Evolutionary conservation across 805 yeast species (phyloP).

Genomic region (Huiozyma sinensis): DNA sequence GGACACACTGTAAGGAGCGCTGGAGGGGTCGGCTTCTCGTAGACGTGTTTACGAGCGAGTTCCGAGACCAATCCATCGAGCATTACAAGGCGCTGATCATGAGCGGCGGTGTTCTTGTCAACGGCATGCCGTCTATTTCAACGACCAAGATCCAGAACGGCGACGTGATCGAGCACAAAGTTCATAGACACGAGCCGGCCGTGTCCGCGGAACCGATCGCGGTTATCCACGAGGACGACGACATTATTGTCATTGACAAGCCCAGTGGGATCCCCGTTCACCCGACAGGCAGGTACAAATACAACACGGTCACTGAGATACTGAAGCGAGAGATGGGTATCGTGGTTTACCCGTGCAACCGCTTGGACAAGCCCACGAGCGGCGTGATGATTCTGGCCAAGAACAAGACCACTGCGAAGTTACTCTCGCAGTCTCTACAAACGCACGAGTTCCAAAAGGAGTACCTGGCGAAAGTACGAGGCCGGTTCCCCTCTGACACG

Average conservation of each 20-base stretch:
- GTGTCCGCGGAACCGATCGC: conserved; percentile 48
- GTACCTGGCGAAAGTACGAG: conserved; percentile 80
- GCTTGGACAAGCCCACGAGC: conserved; percentile 83
- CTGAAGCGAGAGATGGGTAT: conserved; percentile 49
- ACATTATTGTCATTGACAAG: conserved; percentile 75
- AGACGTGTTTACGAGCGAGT: conserved; percentile 76
- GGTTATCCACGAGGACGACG: conserved; percentile 64
- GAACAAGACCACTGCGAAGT: conserved; percentile 67
- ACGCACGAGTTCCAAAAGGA: conserved; percentile 69
- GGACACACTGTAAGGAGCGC: conserved; percentile 82
- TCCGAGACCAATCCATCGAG: conserved; percentile 60
- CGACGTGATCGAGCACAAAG: conserved; percentile 64
- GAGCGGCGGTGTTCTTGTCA: conserved; percentile 66
- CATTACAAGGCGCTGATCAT: conserved; percentile 49
- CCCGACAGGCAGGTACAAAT: conserved; percentile 80
- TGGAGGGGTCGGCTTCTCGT: conserved; percentile 80
- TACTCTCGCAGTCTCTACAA: conserved; percentile 57
- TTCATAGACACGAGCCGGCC: conserved; percentile 88
- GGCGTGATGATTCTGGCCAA: conserved; percentile 90
- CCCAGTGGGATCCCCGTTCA: conserved; percentile 95
- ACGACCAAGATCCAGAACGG: conserved; percentile 70
- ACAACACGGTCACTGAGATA: conserved; percentile 65
- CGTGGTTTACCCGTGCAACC: conserved; percentile 78
- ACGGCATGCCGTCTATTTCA: conserved; percentile 48
- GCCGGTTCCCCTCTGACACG: conserved; percentile 60